A percentile compares a stretch with the other conserved stretches of the same genome.
phyloP scores from a whole-genome alignment of 2,329 filamentous ascomycete species.

The Nannizziopsis barbatae region DNA sequence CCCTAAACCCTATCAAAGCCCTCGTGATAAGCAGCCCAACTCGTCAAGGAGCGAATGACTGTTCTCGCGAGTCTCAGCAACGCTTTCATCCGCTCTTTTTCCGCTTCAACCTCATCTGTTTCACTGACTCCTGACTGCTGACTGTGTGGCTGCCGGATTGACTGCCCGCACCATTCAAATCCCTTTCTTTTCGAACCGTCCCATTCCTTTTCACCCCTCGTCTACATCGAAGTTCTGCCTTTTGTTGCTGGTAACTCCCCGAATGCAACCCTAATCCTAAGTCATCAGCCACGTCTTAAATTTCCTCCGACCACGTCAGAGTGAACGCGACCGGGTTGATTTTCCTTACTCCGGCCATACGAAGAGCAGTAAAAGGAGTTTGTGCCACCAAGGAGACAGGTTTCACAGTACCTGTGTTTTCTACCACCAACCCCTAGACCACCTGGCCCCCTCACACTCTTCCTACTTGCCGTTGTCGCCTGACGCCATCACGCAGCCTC shows the following conservation, averaged over 20 bases:
- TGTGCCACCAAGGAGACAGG: not conserved
- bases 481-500: not conserved
- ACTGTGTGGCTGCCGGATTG: no score
- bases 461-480: conserved; percentile 3
- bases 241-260: not conserved
- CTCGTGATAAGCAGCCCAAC: no score
- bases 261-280: conserved; percentile 3
- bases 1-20: no score
- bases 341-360: not conserved
- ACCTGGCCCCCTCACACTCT: not conserved
- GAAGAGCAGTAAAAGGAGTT: not conserved
- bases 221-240: not conserved
- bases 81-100: no score
- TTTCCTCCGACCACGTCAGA: conserved; percentile 2
- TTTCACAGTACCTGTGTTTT: not conserved
- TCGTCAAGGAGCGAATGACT: no score
- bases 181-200: not conserved
- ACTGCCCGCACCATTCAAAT: no score
- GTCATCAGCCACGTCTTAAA: not conserved
- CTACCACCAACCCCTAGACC: not conserved
- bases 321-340: not conserved
- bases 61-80: no score
- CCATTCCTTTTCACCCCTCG: not conserved
- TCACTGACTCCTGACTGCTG: no score
- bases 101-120: no score